Evolutionary conservation across 345 rosid genomes (phyloP).

Genomic region (Sonneratia alba): DNA sequence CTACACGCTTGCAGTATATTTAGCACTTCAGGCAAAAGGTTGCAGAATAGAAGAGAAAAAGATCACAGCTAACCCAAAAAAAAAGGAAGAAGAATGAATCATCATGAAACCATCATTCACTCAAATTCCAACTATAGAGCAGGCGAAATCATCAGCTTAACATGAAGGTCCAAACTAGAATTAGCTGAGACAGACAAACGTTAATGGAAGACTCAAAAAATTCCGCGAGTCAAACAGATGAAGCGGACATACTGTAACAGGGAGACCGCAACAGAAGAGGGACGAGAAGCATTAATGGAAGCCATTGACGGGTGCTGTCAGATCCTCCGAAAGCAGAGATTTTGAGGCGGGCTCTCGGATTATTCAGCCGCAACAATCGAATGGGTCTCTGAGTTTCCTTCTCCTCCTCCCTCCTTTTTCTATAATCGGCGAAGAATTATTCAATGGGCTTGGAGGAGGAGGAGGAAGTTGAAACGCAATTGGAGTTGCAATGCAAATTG

Average conservation of each 20-base stretch:
- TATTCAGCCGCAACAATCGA: background rate
- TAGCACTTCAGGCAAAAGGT: background rate
- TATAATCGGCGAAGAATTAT: background rate
- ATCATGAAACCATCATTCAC: background rate
- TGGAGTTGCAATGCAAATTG: background rate
- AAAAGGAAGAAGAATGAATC: background rate
- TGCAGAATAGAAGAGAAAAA: background rate
- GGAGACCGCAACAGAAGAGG: slow-evolving; percentile 3
- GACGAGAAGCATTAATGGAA: background rate
- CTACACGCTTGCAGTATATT: background rate
- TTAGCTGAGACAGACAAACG: background rate
- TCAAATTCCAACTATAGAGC: background rate
- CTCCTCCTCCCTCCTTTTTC: background rate
- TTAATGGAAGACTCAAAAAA: background rate
- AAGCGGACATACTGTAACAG: slow-evolving; percentile 5
- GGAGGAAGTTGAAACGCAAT: background rate
- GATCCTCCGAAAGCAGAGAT: slow-evolving; percentile 1
- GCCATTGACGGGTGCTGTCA: background rate
- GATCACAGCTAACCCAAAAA: background rate
- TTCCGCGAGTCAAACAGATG: background rate
- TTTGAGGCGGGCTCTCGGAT: background rate
- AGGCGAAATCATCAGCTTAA: background rate
- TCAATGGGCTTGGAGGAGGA: background rate
- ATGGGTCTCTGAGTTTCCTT: background rate
- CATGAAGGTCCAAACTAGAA: background rate